Percentiles rank a stretch among this genome's conserved stretches.
These are phyloP conservation scores for Cadophora sp. DNA, from an alignment of 2,329 filamentous ascomycete species.

Conservation along the genomic window DNA sequence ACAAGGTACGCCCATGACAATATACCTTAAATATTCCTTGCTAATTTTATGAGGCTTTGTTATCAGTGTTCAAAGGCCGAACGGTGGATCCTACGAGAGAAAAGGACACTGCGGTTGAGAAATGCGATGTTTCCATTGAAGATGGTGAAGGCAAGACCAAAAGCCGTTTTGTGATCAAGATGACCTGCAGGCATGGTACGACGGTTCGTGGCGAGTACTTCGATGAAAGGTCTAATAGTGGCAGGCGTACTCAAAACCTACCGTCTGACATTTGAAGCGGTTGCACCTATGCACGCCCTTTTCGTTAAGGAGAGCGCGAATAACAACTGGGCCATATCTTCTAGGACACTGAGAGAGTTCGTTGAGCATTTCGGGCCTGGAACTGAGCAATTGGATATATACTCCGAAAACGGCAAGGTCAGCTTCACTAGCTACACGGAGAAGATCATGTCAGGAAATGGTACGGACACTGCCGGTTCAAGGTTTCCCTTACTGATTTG, in stretches of 20 bases:
- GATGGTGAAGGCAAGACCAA: conserved; percentile 71
- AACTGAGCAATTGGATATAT: conserved; percentile 81
- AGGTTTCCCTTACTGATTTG: conserved; percentile 16
- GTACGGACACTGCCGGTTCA: conserved; percentile 45
- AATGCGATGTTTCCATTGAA: conserved; percentile 76
- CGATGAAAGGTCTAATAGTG: background rate
- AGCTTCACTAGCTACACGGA: conserved; percentile 85
- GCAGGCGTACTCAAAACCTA: conserved; percentile 78
- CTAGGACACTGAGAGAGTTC: conserved; percentile 73
- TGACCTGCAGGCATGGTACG: conserved; percentile 76
- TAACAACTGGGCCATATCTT: conserved; percentile 76
- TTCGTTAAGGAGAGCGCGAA: conserved; percentile 71
- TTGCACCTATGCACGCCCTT: conserved; percentile 76
- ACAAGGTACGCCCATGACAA: conserved; percentile 57
- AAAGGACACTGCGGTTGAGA: conserved; percentile 73
- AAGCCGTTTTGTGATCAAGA: conserved; percentile 77
- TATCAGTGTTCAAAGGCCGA: conserved; percentile 77
- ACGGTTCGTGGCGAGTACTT: conserved; percentile 37
- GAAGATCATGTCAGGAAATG: conserved; percentile 74
- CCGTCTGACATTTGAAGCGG: conserved; percentile 75
- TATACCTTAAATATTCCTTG: conserved; percentile 2
- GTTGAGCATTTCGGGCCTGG: conserved; percentile 83
- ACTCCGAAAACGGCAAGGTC: conserved; percentile 70
- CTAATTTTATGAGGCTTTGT: conserved; percentile 58
- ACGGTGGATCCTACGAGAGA: conserved; percentile 66